Base-by-base conservation (phyloP, 768 basidiomycete species). In the Leccinum barrowsii region DNA sequence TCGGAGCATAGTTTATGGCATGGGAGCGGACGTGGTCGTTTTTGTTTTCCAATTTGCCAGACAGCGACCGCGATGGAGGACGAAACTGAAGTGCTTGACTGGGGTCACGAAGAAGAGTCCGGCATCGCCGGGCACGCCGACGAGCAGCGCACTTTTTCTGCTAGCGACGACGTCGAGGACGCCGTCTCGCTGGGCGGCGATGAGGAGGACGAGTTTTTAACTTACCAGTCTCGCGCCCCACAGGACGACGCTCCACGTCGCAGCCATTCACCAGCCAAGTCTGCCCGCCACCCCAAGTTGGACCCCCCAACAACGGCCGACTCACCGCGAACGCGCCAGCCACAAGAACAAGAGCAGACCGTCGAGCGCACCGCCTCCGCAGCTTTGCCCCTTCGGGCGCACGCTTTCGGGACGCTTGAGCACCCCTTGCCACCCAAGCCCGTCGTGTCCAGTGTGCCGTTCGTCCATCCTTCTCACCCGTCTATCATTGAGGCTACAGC, bases 171-270 rank as follows among this genome's bases (percentile, higher is more conserved):
- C 62, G 77, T 76, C 53, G 84, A 84, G 65, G 82, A 85, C 63
- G 80, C 85, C 55, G 84, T 90, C 63, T 90, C 88, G 50, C 78
- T 90, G 28, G 88, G 88, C 54, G 83, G 83, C 61, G 86, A 87
- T 65, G 85, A 90, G 54, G 86, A 88, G 51, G 84, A 87, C 60
- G 82, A 82, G 49, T 81, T 80, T 67, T 74, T 76, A 57, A 78
- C 81, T 64, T 77, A 75, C 65, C 73, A 78, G 62, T 65, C 76
- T 60, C 65, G 69, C 50, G 40, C 40, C n/a, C 40, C 40, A 42
- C 40, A 42, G 40, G 40, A 42, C n/a, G 37, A 40, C 37, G 64
- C 62, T 60, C 70, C 70, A 59, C 71, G 60, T 12, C 62, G 63
- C 37, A 44, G 54, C n/a, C 52, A 54, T 30, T 65, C 67, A 15